Conservation (phyloP, 2,329 filamentous ascomycete genomes). For the Cytospora paraplurivora region DNA sequence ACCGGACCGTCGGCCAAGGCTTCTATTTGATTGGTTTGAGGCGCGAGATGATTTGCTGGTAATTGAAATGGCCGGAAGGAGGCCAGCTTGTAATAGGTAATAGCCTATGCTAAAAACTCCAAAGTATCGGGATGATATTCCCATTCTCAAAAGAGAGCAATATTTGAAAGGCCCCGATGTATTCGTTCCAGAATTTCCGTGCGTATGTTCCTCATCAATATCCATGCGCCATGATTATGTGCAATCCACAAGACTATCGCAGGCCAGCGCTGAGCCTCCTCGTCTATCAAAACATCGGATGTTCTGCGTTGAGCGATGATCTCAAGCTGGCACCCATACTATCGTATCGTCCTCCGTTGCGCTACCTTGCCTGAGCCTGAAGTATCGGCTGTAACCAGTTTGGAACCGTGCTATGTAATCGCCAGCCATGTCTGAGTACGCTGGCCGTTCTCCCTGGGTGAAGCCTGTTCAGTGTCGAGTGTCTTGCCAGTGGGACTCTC, state of each 20-base stretch:
- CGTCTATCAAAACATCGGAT: neutral
- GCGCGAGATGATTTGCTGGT: neutral
- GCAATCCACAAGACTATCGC: neutral
- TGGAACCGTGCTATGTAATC: neutral
- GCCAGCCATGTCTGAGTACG: neutral
- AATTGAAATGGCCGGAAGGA: neutral
- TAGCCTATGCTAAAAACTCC: neutral
- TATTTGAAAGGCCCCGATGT: no score
- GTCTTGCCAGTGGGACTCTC: neutral
- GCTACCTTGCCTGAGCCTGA: neutral
- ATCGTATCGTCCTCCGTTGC: neutral
- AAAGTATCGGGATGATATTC: neutral
- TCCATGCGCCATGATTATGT: neutral
- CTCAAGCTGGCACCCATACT: neutral
- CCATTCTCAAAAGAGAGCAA: no score
- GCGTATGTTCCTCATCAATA: no score
- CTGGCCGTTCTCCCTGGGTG: neutral
- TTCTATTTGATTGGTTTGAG: conserved; percentile 37
- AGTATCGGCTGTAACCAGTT: neutral
- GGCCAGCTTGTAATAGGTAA: neutral
- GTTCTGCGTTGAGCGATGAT: neutral
- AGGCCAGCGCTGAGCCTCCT: neutral
- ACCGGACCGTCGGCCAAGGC: conserved; percentile 37
- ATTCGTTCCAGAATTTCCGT: no score
- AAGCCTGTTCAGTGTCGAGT: neutral